Evolutionary conservation across 2,329 filamentous ascomycete species (phyloP).

Genomic region (Colletotrichum sp.): DNA sequence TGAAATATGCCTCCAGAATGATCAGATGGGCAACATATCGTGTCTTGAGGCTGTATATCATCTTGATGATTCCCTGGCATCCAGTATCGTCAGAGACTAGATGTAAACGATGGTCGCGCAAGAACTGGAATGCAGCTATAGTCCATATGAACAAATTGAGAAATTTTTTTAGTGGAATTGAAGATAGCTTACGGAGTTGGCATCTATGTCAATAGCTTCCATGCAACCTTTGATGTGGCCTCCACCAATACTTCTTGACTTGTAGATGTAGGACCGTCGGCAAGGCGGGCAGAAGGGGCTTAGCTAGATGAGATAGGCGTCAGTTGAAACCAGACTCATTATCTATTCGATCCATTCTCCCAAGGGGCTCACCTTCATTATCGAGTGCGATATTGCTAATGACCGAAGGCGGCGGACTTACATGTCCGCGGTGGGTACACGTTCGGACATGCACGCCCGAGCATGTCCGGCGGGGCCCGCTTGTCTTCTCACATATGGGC

Average conservation of each 20-base stretch:
- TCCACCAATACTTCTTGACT: not conserved
- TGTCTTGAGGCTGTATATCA: not conserved
- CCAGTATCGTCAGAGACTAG: accelerated
- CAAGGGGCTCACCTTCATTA: accelerated
- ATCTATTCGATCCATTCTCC: not conserved
- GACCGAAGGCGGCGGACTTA: not conserved
- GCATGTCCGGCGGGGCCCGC: not conserved
- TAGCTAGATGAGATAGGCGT: not conserved
- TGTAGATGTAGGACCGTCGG: not conserved
- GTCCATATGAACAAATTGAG: accelerated
- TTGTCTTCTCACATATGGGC: not conserved
- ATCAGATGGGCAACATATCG: not conserved
- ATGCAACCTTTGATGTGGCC: not conserved
- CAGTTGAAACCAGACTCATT: not conserved
- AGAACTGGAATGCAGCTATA: no score
- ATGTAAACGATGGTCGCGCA: not conserved
- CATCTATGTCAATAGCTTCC: accelerated
- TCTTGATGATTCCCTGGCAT: not conserved
- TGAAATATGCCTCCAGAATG: not conserved
- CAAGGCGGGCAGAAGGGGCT: not conserved
- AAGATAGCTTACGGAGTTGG: accelerated
- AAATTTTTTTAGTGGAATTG: not conserved
- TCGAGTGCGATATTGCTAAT: not conserved
- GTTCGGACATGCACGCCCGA: not conserved
- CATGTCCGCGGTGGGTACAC: not conserved